These are phyloP conservation scores for Mycena belliarum DNA, from an alignment of 768 basidiomycete species.

Conservation along the genomic window DNA sequence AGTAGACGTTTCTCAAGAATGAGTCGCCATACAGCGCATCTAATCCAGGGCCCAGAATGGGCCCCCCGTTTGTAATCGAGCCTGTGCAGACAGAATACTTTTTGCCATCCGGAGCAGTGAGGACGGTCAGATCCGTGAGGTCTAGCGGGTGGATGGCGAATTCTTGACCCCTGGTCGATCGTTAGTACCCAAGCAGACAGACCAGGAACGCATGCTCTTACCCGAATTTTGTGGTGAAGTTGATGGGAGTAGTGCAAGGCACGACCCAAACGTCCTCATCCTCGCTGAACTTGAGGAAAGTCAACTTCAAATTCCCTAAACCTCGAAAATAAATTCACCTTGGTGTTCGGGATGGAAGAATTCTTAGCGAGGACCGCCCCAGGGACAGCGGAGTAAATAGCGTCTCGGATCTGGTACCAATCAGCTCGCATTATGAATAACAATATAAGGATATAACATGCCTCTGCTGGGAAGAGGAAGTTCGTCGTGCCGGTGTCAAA, in stretches of 20 bases:
- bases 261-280: slow-evolving; percentile 39
- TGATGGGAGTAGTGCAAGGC: slow-evolving; percentile 35
- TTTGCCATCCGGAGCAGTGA: slow-evolving; percentile 27
- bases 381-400: slow-evolving; percentile 39
- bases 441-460: not conserved
- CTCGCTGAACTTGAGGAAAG: slow-evolving; percentile 19
- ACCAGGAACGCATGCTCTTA: slow-evolving; percentile 22
- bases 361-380: slow-evolving; percentile 30
- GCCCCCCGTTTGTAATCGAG: slow-evolving; percentile 32
- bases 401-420: slow-evolving; percentile 25
- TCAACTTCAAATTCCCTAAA: not conserved
- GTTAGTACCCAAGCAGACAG: slow-evolving; percentile 4
- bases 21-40: slow-evolving; percentile 45
- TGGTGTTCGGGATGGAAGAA: slow-evolving; percentile 10
- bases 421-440: not conserved
- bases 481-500: slow-evolving; percentile 47
- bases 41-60: slow-evolving; percentile 27
- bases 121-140: slow-evolving; percentile 32
- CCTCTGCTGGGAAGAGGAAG: slow-evolving; percentile 34
- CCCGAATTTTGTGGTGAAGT: slow-evolving; percentile 42
- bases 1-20: slow-evolving; percentile 49
- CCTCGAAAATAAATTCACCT: not conserved
- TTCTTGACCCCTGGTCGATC: slow-evolving; percentile 26
- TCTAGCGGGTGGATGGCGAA: slow-evolving; percentile 49
- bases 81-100: slow-evolving; percentile 41